Conservation (phyloP, 2,329 filamentous ascomycete species). For the Phaeophleospora eucalypticola region DNA sequence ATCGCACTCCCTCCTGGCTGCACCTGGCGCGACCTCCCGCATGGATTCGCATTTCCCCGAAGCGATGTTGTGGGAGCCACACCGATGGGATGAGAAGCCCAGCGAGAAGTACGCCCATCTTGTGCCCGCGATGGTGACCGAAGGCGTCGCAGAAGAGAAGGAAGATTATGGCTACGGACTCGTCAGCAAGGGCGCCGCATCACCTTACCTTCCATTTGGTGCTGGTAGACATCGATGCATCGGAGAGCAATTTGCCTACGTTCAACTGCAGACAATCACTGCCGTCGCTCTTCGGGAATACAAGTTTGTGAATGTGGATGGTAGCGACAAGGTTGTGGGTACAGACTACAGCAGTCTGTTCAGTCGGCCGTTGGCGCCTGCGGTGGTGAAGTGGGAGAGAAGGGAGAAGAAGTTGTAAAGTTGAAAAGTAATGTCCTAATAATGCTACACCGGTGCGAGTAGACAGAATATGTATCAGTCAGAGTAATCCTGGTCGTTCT, state of each 20-base stretch:
- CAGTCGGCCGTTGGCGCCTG: conserved; percentile 42
- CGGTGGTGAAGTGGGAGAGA: conserved; percentile 69
- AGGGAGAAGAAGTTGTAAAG: conserved; percentile 40
- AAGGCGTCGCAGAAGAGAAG: conserved; percentile 53
- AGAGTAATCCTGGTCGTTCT: no score
- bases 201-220: conserved; percentile 90
- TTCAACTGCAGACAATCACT: conserved; percentile 82
- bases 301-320: conserved; percentile 72
- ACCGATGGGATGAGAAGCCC: conserved; percentile 76
- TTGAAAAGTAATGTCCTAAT: no score
- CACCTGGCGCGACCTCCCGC: conserved; percentile 74
- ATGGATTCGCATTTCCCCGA: conserved; percentile 75
- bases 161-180: conserved; percentile 92
- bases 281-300: conserved; percentile 72
- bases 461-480: no score
- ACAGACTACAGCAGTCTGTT: conserved; percentile 62
- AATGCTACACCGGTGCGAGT: no score
- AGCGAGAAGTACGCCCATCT: conserved; percentile 30
- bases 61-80: conserved; percentile 79
- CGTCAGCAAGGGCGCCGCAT: conserved; percentile 83
- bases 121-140: conserved; percentile 26
- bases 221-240: conserved; percentile 92
- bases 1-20: conserved; percentile 75
- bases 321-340: conserved; percentile 62
- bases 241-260: conserved; percentile 92